These are phyloP conservation scores for Talaromyces sp. DNA, from an alignment of 2,329 filamentous ascomycete genomes.

Conservation along the genomic window DNA sequence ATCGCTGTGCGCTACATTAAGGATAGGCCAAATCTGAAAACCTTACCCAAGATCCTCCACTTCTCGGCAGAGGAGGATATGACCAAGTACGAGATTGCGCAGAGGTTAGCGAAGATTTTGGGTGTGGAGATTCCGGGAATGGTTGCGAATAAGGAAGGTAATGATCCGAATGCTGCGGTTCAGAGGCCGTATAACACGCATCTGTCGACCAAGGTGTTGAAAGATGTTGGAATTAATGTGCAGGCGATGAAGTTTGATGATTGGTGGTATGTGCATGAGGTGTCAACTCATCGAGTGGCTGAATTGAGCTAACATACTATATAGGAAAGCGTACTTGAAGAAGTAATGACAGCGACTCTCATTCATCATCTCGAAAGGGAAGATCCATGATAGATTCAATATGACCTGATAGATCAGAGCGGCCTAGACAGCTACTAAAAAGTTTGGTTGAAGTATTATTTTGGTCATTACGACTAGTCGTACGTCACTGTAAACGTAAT, in stretches of 20 bases:
- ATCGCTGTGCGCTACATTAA: conserved; percentile 66
- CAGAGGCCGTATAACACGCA: conserved; percentile 86
- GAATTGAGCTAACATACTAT: background rate
- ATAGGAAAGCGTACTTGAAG: conserved; percentile 10
- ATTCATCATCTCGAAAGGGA: background rate
- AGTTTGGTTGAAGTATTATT: background rate
- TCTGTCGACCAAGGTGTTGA: conserved; percentile 70
- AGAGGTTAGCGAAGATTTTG: conserved; percentile 74
- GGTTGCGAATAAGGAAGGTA: conserved; percentile 63
- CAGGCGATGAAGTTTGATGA: conserved; percentile 69
- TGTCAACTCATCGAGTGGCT: background rate
- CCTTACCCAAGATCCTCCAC: conserved; percentile 69
- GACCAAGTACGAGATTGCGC: conserved; percentile 88
- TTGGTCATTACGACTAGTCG: background rate
- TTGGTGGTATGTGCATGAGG: conserved; percentile 63
- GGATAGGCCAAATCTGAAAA: conserved; percentile 46
- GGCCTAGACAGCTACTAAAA: background rate
- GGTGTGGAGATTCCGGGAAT: conserved; percentile 68
- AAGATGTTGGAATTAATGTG: conserved; percentile 71
- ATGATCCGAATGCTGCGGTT: conserved; percentile 67
- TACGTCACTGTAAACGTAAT: background rate
- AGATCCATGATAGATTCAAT: background rate
- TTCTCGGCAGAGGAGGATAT: conserved; percentile 82
- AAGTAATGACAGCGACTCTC: background rate
- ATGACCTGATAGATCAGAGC: background rate